Evolutionary conservation across 1,139 yeast genomes (phyloP).

Genomic region (Yamadazyma kanchanaburiensis): DNA sequence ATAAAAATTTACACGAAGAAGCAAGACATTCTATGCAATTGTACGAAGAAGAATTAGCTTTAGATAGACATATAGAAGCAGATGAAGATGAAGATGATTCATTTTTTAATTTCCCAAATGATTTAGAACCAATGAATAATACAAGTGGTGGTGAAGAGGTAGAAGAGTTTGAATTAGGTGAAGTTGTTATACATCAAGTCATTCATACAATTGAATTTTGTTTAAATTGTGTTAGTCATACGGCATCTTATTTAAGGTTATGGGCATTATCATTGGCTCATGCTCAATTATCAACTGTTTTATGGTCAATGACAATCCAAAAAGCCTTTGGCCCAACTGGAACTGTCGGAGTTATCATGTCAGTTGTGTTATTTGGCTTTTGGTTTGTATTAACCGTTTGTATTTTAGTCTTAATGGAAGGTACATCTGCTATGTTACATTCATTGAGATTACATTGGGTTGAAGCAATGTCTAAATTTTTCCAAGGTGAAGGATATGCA

Average conservation of each 20-base stretch:
- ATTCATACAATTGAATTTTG: slow-evolving; percentile 98
- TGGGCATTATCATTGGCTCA: slow-evolving; percentile 99
- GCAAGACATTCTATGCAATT: slow-evolving; percentile 28
- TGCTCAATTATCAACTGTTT: slow-evolving; percentile 88
- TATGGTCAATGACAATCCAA: slow-evolving; percentile 94
- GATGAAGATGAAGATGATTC: slow-evolving; percentile 3
- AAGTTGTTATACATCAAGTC: slow-evolving; percentile 94
- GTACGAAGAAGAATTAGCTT: slow-evolving; percentile 33
- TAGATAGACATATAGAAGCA: slow-evolving; percentile 11
- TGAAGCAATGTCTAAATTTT: slow-evolving; percentile 97
- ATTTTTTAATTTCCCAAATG: slow-evolving; percentile 34
- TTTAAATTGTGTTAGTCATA: slow-evolving; percentile 94
- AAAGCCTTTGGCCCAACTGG: slow-evolving; percentile 76
- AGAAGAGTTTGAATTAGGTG: slow-evolving; percentile 75
- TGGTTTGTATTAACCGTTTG: slow-evolving; percentile 93
- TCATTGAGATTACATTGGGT: slow-evolving; percentile 98
- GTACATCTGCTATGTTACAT: slow-evolving; percentile 98
- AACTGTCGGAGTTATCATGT: slow-evolving; percentile 61
- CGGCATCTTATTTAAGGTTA: slow-evolving; percentile 92
- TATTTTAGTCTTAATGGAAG: slow-evolving; percentile 95
- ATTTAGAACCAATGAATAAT: slow-evolving; percentile 42
- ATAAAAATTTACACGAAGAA: slow-evolving; percentile 33
- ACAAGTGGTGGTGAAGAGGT: slow-evolving; percentile 25
- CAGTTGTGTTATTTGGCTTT: slow-evolving; percentile 81
- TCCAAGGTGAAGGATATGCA: slow-evolving; percentile 90